These are phyloP conservation scores for Annulohypoxylon nitens DNA, from an alignment of 495 filamentous ascomycete species.

Conservation along the genomic window DNA sequence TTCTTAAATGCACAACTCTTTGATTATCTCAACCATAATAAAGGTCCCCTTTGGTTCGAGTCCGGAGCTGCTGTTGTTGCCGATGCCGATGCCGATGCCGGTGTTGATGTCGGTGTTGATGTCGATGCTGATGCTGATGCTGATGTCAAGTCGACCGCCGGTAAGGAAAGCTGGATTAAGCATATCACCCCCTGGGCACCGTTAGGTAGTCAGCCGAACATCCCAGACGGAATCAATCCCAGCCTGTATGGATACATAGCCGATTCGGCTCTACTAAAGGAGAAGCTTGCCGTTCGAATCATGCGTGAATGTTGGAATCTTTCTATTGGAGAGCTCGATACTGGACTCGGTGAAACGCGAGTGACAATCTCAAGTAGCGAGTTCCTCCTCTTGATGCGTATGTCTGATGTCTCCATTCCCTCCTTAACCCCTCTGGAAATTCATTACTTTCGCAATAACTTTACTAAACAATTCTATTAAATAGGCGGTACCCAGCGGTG, in stretches of 20 bases:
- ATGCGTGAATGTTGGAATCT: conserved; percentile 61
- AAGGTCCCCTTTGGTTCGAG: not conserved
- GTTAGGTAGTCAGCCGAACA: conserved; percentile 17
- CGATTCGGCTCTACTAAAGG: conserved; percentile 46
- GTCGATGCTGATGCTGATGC: too few species aligned
- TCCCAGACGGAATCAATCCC: conserved; percentile 18
- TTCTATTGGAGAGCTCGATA: conserved; percentile 46
- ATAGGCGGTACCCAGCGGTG: conserved; percentile 55
- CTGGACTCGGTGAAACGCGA: conserved; percentile 51
- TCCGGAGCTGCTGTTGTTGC: not conserved
- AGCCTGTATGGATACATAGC: conserved; percentile 47
- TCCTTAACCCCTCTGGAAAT: not conserved
- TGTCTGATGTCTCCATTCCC: conserved; percentile 15
- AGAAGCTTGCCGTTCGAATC: conserved; percentile 53
- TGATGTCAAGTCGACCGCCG: not conserved
- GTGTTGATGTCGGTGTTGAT: too few species aligned
- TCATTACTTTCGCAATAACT: not conserved
- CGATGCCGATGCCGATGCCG: too few species aligned
- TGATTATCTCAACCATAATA: conserved; percentile 52
- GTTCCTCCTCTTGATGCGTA: conserved; percentile 58
- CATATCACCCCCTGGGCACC: conserved; percentile 52
- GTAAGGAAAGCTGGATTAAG: conserved; percentile 49
- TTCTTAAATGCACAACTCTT: conserved; percentile 60
- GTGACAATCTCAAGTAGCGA: conserved; percentile 50
- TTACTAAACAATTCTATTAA: conserved; percentile 14